phyloP scores from a whole-genome alignment of 2,329 filamentous ascomycete species.

The Sarocladiaceae sp. region DNA sequence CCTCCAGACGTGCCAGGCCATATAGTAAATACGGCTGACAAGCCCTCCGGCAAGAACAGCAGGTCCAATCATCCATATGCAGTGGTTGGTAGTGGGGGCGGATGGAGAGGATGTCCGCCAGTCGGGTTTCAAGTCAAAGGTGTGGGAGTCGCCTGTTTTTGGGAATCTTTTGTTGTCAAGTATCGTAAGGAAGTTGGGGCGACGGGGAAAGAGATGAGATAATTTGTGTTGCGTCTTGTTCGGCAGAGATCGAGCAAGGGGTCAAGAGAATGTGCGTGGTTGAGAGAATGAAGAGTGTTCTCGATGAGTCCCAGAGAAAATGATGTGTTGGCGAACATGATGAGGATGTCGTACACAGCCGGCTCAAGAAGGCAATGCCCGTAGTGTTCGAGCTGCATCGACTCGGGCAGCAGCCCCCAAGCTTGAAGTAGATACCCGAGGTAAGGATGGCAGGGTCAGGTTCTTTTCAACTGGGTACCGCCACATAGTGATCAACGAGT shows the following conservation, averaged over 20 bases:
- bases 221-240: conserved; percentile 2
- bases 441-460: no score
- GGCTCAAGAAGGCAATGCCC: no score
- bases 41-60: background rate
- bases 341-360: background rate
- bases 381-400: no score
- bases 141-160: conserved; percentile 15
- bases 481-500: no score
- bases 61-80: conserved; percentile 10
- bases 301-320: background rate
- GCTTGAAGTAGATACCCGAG: no score
- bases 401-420: no score
- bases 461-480: background rate
- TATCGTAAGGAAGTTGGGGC: background rate
- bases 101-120: conserved; percentile 9
- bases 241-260: conserved; percentile 1
- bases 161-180: conserved; percentile 19
- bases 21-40: conserved; percentile 10
- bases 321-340: background rate
- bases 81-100: conserved; percentile 9
- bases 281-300: background rate
- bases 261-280: conserved; percentile 15
- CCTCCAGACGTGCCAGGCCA: background rate
- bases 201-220: background rate
- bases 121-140: conserved; percentile 11